Percentiles rank a stretch among this genome's conserved stretches.
These are phyloP conservation scores for Trypanosoma scelopori DNA, from an alignment of 208 protist species.

Conservation along the genomic window DNA sequence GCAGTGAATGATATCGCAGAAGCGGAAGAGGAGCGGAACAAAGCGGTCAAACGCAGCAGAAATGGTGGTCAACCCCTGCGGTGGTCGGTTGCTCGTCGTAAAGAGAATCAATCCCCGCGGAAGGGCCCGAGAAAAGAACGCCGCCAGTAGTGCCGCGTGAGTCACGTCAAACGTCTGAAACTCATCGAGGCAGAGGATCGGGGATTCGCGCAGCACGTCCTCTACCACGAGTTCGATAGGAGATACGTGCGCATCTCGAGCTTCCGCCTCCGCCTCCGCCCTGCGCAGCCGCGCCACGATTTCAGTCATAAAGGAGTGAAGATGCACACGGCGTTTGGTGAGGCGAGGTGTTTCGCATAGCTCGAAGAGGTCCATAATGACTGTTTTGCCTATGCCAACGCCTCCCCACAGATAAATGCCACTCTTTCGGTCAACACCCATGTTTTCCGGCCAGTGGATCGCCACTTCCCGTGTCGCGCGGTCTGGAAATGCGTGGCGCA, in stretches of 20 bases:
- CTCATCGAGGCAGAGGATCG: constrained; percentile 92
- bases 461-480: constrained; percentile 28
- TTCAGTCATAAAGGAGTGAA: constrained; percentile 94
- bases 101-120: constrained; percentile 71
- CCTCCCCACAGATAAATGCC: constrained; percentile 93
- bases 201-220: constrained; percentile 67
- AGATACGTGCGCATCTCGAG: constrained; percentile 28
- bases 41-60: constrained; percentile 70
- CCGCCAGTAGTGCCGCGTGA: constrained; percentile 73
- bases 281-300: constrained; percentile 62
- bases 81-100: constrained; percentile 86
- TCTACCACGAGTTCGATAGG: constrained; percentile 78
- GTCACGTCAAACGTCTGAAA: constrained; percentile 92
- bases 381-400: constrained; percentile 95
- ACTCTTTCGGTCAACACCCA: constrained; percentile 57
- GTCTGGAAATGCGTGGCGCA: constrained; percentile 25
- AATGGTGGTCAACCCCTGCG: constrained; percentile 67
- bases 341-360: constrained; percentile 62
- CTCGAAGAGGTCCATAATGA: constrained; percentile 93
- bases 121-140: constrained; percentile 82
- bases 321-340: constrained; percentile 86
- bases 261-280: constrained; percentile 40
- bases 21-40: constrained; percentile 48
- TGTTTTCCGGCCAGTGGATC: constrained; percentile 45
- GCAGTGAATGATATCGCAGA: constrained; percentile 75